Evolutionary conservation across 768 basidiomycete species (phyloP).

Genomic region (Glaciozyma martinii): DNA sequence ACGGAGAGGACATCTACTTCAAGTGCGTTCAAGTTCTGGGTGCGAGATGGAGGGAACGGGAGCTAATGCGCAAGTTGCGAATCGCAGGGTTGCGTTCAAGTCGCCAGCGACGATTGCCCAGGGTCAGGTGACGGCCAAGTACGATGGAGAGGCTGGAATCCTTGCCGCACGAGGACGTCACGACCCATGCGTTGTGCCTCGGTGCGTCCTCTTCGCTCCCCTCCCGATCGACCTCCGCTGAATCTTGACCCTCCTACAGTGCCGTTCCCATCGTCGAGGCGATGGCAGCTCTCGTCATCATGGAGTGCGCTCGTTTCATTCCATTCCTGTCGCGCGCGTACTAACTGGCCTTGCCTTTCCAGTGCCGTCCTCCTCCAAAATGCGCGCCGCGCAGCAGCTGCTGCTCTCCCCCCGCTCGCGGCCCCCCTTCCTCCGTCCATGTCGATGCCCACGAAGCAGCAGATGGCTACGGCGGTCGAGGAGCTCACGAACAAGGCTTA

Average conservation of each 20-base stretch:
- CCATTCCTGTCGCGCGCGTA: not conserved
- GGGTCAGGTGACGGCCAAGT: slow-evolving; percentile 78
- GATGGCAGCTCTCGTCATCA: slow-evolving; percentile 90
- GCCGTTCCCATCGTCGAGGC: slow-evolving; percentile 76
- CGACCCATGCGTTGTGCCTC: slow-evolving; percentile 94
- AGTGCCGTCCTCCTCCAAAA: slow-evolving; percentile 78
- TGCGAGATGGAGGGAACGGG: not conserved
- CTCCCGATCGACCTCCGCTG: slow-evolving; percentile 87
- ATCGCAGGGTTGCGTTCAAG: slow-evolving; percentile 84
- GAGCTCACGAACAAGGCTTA: too few species aligned
- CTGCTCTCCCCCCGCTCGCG: slow-evolving; percentile 72
- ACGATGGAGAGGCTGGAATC: slow-evolving; percentile 78
- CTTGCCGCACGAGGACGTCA: slow-evolving; percentile 89
- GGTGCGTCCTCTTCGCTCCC: slow-evolving; percentile 43
- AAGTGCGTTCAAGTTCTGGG: slow-evolving; percentile 48
- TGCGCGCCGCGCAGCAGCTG: slow-evolving; percentile 61
- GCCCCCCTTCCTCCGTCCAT: slow-evolving; percentile 82
- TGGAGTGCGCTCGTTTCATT: slow-evolving; percentile 50
- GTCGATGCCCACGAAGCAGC: slow-evolving; percentile 37
- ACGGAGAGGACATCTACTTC: slow-evolving; percentile 96
- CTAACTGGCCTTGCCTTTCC: slow-evolving; percentile 7
- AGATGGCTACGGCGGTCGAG: too few species aligned
- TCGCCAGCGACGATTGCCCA: slow-evolving; percentile 96
- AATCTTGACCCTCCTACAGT: slow-evolving; percentile 4
- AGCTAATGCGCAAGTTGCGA: not conserved